phyloP scores from a whole-genome alignment of 331 rosid genomes.

The Malus hybrid region DNA sequence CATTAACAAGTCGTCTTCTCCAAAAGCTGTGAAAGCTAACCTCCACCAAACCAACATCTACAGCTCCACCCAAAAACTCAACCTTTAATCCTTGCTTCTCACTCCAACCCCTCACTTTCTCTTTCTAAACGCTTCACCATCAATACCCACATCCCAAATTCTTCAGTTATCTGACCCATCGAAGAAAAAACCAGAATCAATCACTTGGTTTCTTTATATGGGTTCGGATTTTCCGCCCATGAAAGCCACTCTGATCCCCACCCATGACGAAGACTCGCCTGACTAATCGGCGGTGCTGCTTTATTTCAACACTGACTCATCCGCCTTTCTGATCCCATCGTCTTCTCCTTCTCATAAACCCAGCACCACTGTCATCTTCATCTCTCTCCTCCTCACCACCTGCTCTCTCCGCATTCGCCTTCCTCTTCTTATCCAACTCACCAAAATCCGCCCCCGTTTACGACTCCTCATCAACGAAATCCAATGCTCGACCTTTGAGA shows the following conservation, averaged over 20 bases:
- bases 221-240: constrained; percentile 46
- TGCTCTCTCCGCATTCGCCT: constrained; percentile 72
- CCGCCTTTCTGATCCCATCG: constrained; percentile 1
- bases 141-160: no score
- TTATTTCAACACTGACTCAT: constrained; percentile 59
- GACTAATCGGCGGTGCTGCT: constrained; percentile 56
- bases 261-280: constrained; percentile 43
- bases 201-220: constrained; percentile 19
- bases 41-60: no score
- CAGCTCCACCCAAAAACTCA: no score
- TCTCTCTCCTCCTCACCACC: constrained; percentile 48
- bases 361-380: constrained; percentile 36
- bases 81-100: no score
- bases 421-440: constrained; percentile 38
- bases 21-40: no score
- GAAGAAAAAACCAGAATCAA: no score
- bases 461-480: constrained; percentile 4
- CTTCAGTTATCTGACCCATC: no score
- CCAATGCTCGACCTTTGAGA: constrained; percentile 46
- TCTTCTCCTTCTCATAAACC: constrained; percentile 20
- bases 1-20: no score
- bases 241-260: constrained; percentile 34
- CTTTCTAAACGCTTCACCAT: no score
- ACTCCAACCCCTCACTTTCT: no score
- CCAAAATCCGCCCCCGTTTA: background rate